Percentiles rank a stretch among this genome's conserved stretches.
These are phyloP conservation scores for Salix koriyanagi DNA, from an alignment of 345 rosid genomes.

Conservation along the genomic window DNA sequence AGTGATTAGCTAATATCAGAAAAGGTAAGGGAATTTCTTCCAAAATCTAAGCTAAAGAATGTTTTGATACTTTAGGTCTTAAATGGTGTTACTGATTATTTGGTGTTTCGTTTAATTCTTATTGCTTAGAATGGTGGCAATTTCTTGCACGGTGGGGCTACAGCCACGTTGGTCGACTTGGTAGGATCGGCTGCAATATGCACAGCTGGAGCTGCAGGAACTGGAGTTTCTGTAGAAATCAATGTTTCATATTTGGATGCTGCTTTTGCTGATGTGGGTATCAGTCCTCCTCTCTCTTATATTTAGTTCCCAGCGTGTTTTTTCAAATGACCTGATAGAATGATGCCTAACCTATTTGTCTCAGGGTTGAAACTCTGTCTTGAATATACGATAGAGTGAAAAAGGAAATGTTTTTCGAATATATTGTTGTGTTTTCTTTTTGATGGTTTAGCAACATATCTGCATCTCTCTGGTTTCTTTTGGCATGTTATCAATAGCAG, in stretches of 20 bases:
- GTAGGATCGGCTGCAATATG: conserved; percentile 70
- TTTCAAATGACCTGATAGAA: not conserved
- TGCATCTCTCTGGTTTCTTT: too few species aligned
- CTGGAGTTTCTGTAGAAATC: conserved; percentile 84
- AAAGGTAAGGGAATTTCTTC: not conserved
- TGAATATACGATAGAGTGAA: too few species aligned
- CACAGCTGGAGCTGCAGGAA: conserved; percentile 42
- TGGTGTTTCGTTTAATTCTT: not conserved
- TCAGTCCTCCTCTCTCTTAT: not conserved
- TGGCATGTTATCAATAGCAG: not conserved
- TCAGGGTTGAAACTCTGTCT: too few species aligned
- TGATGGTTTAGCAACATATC: too few species aligned
- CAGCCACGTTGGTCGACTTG: conserved; percentile 80
- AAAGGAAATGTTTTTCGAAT: not conserved
- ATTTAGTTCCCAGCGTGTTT: not conserved
- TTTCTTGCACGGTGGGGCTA: conserved; percentile 96
- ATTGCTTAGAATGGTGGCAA: conserved; percentile 64
- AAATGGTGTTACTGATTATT: not conserved
- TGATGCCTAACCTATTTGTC: too few species aligned
- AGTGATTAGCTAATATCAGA: not conserved
- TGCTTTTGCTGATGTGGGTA: conserved; percentile 61
- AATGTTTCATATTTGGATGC: conserved; percentile 84
- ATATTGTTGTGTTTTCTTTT: not conserved
- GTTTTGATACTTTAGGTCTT: not conserved
- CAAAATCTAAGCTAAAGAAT: not conserved